Conservation (phyloP, 129 eudicot genomes). For the Centrapalus pauciflorus region DNA sequence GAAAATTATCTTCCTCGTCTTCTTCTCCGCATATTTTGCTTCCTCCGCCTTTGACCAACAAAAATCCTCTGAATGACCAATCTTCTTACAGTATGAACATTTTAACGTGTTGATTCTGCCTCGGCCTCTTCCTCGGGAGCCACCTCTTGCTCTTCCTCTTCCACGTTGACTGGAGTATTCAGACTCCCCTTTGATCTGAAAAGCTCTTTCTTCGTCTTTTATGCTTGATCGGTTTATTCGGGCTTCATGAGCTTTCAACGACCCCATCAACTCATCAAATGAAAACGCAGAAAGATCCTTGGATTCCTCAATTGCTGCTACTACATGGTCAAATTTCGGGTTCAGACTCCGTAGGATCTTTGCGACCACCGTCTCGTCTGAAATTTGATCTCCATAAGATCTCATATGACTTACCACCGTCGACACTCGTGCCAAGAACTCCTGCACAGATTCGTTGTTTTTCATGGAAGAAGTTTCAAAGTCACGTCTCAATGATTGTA, state of each 20-base stretch:
- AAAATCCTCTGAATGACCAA: background rate
- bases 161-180: background rate
- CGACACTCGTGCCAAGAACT: background rate
- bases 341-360: background rate
- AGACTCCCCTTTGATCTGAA: background rate
- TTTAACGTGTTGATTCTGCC: background rate
- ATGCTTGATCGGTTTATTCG: background rate
- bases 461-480: conserved; percentile 7
- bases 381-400: background rate
- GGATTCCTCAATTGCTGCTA: background rate
- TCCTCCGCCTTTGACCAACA: conserved; percentile 1
- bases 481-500: conserved; percentile 10
- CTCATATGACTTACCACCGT: background rate
- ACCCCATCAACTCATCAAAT: background rate
- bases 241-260: background rate
- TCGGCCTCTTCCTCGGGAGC: conserved; percentile 9
- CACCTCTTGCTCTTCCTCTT: conserved; percentile 2
- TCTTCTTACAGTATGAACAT: conserved; percentile 5
- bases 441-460: background rate
- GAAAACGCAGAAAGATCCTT: background rate
- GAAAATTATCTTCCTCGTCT: background rate
- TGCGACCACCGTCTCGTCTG: background rate
- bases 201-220: background rate
- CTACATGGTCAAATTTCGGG: background rate
- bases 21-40: background rate